Evolutionary conservation across 2,329 filamentous ascomycete genomes (phyloP).

Genomic region (Beauveria pseudobassiana): DNA sequence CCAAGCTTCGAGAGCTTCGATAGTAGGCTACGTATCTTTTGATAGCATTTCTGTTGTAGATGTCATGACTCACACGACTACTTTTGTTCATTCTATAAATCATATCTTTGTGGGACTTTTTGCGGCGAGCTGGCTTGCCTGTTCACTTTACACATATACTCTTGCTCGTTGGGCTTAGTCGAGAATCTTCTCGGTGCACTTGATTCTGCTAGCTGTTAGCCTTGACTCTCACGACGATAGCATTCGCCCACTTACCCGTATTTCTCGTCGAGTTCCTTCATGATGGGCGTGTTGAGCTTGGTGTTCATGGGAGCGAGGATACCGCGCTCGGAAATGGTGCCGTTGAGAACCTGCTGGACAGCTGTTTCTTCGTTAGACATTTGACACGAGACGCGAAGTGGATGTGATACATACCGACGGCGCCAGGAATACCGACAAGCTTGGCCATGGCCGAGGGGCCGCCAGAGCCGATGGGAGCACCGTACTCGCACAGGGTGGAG

Average conservation of each 20-base stretch:
- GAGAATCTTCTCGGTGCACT: constrained; percentile 9
- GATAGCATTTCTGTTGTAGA: not conserved
- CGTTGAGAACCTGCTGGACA: constrained; percentile 70
- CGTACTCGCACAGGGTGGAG: constrained; percentile 77
- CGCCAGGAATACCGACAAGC: constrained; percentile 64
- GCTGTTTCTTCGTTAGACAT: constrained; percentile 45
- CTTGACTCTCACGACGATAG: accelerated
- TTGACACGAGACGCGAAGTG: not conserved
- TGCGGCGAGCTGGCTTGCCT: not conserved
- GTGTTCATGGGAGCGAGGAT: constrained; percentile 69
- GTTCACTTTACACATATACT: not conserved
- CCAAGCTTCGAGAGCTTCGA: not conserved
- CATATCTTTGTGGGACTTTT: not conserved
- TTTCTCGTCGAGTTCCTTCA: constrained; percentile 71
- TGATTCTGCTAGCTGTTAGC: constrained; percentile 5
- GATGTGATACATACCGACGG: constrained; percentile 20
- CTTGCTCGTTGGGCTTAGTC: not conserved
- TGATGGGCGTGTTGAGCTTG: constrained; percentile 64
- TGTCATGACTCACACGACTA: not conserved
- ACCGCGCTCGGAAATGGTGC: constrained; percentile 64
- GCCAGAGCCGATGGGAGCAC: constrained; percentile 64
- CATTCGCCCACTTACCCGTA: constrained; percentile 39
- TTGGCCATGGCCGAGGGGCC: constrained; percentile 82
- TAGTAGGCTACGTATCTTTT: not conserved
- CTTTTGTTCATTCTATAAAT: not conserved